Conservation (phyloP, 257 asterid species). For the Rauvolfia tetraphylla region DNA sequence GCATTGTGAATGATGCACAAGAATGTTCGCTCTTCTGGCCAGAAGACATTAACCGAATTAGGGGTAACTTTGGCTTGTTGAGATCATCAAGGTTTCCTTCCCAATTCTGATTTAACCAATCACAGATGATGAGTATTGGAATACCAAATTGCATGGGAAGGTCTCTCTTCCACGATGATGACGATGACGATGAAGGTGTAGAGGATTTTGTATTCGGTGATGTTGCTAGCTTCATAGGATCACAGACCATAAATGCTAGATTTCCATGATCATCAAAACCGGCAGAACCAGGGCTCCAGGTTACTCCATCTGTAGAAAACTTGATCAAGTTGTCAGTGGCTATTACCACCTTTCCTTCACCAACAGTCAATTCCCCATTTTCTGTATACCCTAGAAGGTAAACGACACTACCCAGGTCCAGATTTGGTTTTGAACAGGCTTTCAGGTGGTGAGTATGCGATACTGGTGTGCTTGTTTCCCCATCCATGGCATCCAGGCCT, state of each 20-base stretch:
- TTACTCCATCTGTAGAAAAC: constrained; percentile 72
- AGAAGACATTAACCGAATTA: constrained; percentile 81
- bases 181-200: constrained; percentile 77
- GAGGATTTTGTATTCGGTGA: constrained; percentile 81
- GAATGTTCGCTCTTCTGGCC: constrained; percentile 94
- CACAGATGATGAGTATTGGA: constrained; percentile 84
- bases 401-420: constrained; percentile 76
- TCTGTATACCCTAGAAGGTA: constrained; percentile 77
- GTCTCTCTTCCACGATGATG: constrained; percentile 78
- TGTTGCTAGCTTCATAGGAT: constrained; percentile 97
- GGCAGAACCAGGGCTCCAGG: constrained; percentile 95
- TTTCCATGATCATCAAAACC: constrained; percentile 92
- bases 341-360: constrained; percentile 92
- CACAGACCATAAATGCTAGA: constrained; percentile 96
- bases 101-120: constrained; percentile 97
- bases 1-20: constrained; percentile 89
- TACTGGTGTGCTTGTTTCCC: constrained; percentile 56
- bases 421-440: constrained; percentile 70
- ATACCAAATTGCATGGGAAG: constrained; percentile 83
- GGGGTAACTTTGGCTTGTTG: constrained; percentile 79
- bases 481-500: constrained; percentile 83
- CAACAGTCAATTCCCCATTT: constrained; percentile 66
- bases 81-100: constrained; percentile 93
- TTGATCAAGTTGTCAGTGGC: constrained; percentile 97
- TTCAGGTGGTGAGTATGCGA: constrained; percentile 71